Conservation (phyloP, 106 monocot species). For the Apostasia shenzhenica region DNA sequence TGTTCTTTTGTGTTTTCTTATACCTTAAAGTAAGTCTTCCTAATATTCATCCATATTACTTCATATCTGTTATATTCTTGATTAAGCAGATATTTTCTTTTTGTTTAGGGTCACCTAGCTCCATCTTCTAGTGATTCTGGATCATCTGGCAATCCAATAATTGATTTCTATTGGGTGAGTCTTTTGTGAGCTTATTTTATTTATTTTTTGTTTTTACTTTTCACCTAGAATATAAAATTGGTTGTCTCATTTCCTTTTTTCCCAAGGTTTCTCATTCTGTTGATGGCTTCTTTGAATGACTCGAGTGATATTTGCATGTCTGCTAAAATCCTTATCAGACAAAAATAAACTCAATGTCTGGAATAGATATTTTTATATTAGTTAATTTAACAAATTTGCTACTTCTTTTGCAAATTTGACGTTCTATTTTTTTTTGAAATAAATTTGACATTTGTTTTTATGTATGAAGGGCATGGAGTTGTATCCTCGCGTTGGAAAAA, state of each 20-base stretch:
- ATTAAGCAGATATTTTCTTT: neutral
- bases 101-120: slow-evolving; percentile 67
- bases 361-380: too few species aligned
- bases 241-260: neutral
- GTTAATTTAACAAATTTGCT: too few species aligned
- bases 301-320: too few species aligned
- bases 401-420: too few species aligned
- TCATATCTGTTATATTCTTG: neutral
- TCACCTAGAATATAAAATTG: neutral
- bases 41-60: neutral
- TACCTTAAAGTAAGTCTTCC: slow-evolving; percentile 67
- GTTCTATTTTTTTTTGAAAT: too few species aligned
- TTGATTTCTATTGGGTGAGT: slow-evolving; percentile 97
- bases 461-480: slow-evolving; percentile 82
- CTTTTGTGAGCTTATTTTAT: neutral
- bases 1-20: slow-evolving; percentile 85
- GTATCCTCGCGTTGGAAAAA: slow-evolving; percentile 93
- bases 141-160: slow-evolving; percentile 84
- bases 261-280: neutral
- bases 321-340: too few species aligned
- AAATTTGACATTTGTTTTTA: too few species aligned
- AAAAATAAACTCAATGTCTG: too few species aligned
- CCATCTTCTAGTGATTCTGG: slow-evolving; percentile 96
- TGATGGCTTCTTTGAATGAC: neutral
- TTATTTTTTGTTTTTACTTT: neutral